Conservation (phyloP, 768 basidiomycete genomes). For the Lepiota brunneoincarnata region DNA sequence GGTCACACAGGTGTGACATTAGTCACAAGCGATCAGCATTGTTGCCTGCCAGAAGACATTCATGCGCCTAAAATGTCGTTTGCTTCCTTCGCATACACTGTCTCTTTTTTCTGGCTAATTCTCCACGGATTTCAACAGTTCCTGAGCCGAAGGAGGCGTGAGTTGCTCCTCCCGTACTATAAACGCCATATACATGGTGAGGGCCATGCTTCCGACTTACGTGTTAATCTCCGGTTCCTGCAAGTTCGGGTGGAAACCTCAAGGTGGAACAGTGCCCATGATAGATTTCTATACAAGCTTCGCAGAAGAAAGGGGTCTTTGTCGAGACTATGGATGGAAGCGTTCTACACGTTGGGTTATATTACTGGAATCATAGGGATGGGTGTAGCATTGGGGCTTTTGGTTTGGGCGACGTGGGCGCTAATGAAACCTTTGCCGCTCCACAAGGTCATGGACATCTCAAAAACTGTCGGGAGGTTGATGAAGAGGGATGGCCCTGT, state of each 20-base stretch:
- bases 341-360: slow-evolving; percentile 8
- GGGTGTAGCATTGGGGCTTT: neutral
- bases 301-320: neutral
- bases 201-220: neutral
- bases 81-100: neutral
- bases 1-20: too few relatives aligned
- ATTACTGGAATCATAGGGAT: slow-evolving; percentile 1
- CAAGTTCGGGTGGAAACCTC: slow-evolving; percentile 5
- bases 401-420: slow-evolving; percentile 7
- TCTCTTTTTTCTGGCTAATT: slow-evolving; percentile 7
- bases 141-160: neutral
- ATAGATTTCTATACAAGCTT: neutral
- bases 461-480: neutral
- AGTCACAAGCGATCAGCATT: too few relatives aligned
- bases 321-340: slow-evolving; percentile 1
- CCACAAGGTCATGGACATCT: neutral
- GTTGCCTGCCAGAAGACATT: too few relatives aligned
- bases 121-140: neutral
- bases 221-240: slow-evolving; percentile 1
- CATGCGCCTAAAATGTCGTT: slow-evolving; percentile 3
- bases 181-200: neutral
- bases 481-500: neutral
- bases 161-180: neutral
- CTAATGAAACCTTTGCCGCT: neutral
- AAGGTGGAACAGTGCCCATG: slow-evolving; percentile 2